phyloP scores from a whole-genome alignment of 257 asterid species.

The Salvia hispanica region DNA sequence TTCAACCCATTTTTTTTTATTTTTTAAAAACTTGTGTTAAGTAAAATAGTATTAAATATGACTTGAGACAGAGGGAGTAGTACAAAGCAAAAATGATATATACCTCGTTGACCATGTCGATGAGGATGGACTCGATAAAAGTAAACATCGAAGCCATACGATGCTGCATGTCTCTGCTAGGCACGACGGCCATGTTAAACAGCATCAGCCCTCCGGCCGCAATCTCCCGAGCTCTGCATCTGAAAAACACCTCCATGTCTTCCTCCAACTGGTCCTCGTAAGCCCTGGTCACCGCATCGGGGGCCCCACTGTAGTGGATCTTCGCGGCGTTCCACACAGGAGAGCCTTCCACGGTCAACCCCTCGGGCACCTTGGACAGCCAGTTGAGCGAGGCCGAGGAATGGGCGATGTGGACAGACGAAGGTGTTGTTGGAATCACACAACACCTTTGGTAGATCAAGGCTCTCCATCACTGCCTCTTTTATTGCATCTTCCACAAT shows the following conservation, averaged over 20 bases:
- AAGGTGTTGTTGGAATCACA: neutral
- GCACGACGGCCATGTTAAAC: neutral
- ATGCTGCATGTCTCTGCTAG: neutral
- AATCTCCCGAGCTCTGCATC: neutral
- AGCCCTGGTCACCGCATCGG: constrained; percentile 1
- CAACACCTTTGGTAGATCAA: neutral
- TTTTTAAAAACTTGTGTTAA: no score
- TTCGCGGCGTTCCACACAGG: neutral
- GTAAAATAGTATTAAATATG: no score
- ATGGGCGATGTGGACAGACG: neutral
- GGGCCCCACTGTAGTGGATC: neutral
- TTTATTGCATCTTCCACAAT: neutral
- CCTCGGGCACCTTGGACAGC: constrained; percentile 7
- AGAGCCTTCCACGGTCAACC: no score
- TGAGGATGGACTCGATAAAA: neutral
- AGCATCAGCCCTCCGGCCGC: neutral
- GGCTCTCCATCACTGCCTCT: neutral
- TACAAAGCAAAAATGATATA: no score
- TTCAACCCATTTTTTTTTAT: no score
- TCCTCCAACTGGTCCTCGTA: neutral
- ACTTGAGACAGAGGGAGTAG: no score
- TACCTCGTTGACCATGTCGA: constrained; percentile 14
- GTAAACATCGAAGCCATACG: accelerated
- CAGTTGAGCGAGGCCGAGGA: no score
- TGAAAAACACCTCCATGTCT: neutral